These are phyloP conservation scores for Neopestalotiopsis clavispora DNA, from an alignment of 2,329 filamentous ascomycete genomes.

Conservation along the genomic window DNA sequence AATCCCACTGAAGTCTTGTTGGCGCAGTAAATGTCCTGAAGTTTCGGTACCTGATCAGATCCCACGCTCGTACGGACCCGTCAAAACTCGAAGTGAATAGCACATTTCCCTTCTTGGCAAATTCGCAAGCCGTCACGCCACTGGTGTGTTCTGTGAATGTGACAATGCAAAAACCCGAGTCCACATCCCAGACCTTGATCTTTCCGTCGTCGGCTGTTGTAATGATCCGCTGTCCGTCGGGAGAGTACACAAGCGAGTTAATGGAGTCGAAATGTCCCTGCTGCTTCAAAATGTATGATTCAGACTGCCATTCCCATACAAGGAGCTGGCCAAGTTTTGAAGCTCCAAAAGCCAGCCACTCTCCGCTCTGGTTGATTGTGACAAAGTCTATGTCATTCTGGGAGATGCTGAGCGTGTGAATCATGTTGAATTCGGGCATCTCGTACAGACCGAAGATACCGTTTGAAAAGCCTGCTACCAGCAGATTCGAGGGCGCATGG, in stretches of 20 bases:
- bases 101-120: slow-evolving; percentile 93
- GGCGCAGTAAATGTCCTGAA: slow-evolving; percentile 97
- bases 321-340: slow-evolving; percentile 94
- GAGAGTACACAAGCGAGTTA: slow-evolving; percentile 91
- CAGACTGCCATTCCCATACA: slow-evolving; percentile 99
- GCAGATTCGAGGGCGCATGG: slow-evolving; percentile 82
- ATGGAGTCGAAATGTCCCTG: slow-evolving; percentile 97
- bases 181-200: slow-evolving; percentile 97
- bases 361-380: slow-evolving; percentile 89
- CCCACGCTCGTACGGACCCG: slow-evolving; percentile 93
- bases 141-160: slow-evolving; percentile 98
- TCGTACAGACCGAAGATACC: slow-evolving; percentile 95
- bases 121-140: slow-evolving; percentile 92
- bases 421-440: slow-evolving; percentile 92
- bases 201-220: slow-evolving; percentile 97
- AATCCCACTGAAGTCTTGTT: slow-evolving; percentile 88
- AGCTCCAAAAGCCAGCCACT: slow-evolving; percentile 97
- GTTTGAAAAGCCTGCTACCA: slow-evolving; percentile 96
- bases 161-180: slow-evolving; percentile 95
- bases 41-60: slow-evolving; percentile 93
- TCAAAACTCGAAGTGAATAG: slow-evolving; percentile 95
- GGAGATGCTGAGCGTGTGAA: slow-evolving; percentile 91
- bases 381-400: slow-evolving; percentile 97
- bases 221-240: slow-evolving; percentile 90
- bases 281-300: slow-evolving; percentile 98